These are phyloP conservation scores for Adansonia rubrostipa DNA, from an alignment of 441 rosid genomes.

Conservation along the genomic window DNA sequence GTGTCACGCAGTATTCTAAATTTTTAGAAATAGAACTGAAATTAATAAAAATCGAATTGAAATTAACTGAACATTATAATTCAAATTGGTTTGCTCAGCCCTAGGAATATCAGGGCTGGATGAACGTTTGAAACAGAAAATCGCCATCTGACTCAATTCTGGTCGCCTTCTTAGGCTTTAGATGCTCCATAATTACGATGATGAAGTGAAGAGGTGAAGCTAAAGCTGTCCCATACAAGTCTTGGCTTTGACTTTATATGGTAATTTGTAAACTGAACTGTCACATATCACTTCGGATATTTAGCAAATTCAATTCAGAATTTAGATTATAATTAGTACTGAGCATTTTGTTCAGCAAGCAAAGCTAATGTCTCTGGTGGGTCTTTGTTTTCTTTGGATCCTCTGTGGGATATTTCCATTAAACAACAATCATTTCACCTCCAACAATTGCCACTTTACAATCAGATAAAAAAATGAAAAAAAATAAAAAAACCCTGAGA, in stretches of 20 bases:
- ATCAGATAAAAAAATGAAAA: too few relatives aligned
- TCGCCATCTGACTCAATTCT: conserved; percentile 11
- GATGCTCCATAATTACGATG: neutral
- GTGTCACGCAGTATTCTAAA: too few relatives aligned
- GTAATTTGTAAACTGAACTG: neutral
- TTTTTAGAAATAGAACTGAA: too few relatives aligned
- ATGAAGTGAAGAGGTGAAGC: neutral
- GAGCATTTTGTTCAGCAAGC: neutral
- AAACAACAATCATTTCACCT: too few relatives aligned
- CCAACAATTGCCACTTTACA: too few relatives aligned
- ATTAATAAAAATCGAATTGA: too few relatives aligned
- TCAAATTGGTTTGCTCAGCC: too few relatives aligned
- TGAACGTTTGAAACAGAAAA: conserved; percentile 43
- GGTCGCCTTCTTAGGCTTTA: neutral
- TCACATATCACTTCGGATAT: neutral
- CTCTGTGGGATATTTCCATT: too few relatives aligned
- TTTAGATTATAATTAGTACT: neutral
- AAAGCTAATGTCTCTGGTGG: neutral
- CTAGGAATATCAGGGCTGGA: conserved; percentile 39
- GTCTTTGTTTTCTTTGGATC: neutral
- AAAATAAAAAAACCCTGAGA: too few relatives aligned
- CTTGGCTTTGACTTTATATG: neutral
- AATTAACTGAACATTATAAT: too few relatives aligned
- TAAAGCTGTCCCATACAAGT: neutral
- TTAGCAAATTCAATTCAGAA: neutral